Percentiles rank a stretch among this genome's conserved stretches.
Evolutionary conservation across 169 alveolate species (phyloP).

Genomic region (Plasmodium vinckei): DNA sequence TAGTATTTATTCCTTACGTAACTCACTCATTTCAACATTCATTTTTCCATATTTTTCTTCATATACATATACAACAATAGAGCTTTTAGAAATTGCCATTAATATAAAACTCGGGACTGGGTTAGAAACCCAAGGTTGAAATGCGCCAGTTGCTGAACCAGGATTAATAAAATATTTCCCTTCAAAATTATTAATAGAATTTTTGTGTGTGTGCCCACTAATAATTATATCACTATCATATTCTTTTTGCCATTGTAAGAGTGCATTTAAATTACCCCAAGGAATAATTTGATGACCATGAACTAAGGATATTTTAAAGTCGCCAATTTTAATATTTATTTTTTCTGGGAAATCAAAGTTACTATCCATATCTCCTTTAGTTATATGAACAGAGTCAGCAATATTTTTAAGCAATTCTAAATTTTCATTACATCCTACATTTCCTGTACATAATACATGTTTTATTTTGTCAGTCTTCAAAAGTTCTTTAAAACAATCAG

Average conservation of each 20-base stretch:
- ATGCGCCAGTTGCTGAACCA: slow-evolving; percentile 95
- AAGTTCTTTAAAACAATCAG: slow-evolving; percentile 84
- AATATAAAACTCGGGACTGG: slow-evolving; percentile 86
- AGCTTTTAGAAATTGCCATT: slow-evolving; percentile 84
- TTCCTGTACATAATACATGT: slow-evolving; percentile 86
- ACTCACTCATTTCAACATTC: slow-evolving; percentile 86
- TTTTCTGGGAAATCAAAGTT: slow-evolving; percentile 82
- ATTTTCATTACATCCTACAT: slow-evolving; percentile 84
- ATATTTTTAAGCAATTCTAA: slow-evolving; percentile 81
- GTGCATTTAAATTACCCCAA: slow-evolving; percentile 94
- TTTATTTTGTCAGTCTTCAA: slow-evolving; percentile 85
- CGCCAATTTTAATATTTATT: slow-evolving; percentile 83
- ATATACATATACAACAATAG: slow-evolving; percentile 84
- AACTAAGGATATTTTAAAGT: slow-evolving; percentile 92
- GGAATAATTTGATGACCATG: slow-evolving; percentile 96
- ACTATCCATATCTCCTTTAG: slow-evolving; percentile 86
- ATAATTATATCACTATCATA: slow-evolving; percentile 92
- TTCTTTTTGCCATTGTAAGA: slow-evolving; percentile 88
- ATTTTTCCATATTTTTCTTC: slow-evolving; percentile 88
- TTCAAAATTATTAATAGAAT: slow-evolving; percentile 85
- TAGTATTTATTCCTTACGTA: slow-evolving; percentile 61
- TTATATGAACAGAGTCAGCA: slow-evolving; percentile 85
- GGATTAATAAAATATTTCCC: slow-evolving; percentile 95
- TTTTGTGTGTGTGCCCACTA: slow-evolving; percentile 93
- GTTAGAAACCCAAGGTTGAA: slow-evolving; percentile 89